Percentiles rank a stretch among this genome's conserved stretches.
Conservation (phyloP, 371 early-diverging fungal species). For the Zychaea mexicana region DNA sequence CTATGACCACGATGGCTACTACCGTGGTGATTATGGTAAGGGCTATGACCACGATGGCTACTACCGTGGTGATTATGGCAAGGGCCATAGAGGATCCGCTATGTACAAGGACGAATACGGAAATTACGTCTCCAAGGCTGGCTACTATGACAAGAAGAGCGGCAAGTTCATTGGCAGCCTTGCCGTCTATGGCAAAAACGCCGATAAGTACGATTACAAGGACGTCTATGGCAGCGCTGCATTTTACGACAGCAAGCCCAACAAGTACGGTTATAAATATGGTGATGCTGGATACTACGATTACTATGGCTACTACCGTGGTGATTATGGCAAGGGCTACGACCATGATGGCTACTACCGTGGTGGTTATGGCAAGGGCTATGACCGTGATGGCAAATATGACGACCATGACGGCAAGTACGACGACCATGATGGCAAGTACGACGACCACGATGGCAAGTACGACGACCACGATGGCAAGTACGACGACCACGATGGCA, state of each 20-base stretch:
- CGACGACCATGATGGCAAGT: neutral
- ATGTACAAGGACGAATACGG: neutral
- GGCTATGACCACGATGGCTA: neutral
- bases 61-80: neutral
- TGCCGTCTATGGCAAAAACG: neutral
- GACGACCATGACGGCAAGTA: neutral
- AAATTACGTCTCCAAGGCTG: neutral
- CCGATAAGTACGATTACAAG: neutral
- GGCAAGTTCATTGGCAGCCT: neutral
- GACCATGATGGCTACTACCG: neutral
- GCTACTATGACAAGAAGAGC: neutral
- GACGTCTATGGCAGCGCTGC: neutral
- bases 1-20: neutral
- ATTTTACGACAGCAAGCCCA: too few species aligned
- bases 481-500: neutral
- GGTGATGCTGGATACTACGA: neutral
- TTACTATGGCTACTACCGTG: neutral
- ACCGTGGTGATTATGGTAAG: neutral
- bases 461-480: neutral
- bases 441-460: neutral
- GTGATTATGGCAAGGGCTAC: neutral
- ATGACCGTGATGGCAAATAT: neutral
- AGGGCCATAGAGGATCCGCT: too few species aligned
- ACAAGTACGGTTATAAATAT: neutral
- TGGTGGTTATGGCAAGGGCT: neutral